These are phyloP conservation scores for Lactarius tabidus DNA, from an alignment of 768 basidiomycete genomes.

Conservation along the genomic window DNA sequence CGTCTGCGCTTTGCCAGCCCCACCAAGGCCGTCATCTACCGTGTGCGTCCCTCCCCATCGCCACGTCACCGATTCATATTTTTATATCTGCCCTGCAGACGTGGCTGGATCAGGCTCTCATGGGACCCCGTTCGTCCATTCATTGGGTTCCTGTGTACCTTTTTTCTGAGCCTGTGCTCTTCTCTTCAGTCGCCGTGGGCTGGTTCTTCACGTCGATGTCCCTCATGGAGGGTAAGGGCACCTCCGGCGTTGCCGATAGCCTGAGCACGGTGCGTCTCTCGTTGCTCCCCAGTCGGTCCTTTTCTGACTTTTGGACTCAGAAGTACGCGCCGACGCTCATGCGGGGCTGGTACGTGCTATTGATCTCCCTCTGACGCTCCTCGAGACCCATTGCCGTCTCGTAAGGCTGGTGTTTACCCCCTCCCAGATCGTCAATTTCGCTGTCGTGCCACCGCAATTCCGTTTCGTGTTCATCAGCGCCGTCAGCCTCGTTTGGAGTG, in stretches of 20 bases:
- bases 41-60: slow-evolving; percentile 40
- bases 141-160: too few relatives aligned
- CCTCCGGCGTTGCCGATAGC: slow-evolving; percentile 46
- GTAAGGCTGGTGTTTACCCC: slow-evolving; percentile 70
- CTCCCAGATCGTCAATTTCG: slow-evolving; percentile 75
- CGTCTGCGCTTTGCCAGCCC: slow-evolving; percentile 63
- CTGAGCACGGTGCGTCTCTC: slow-evolving; percentile 36
- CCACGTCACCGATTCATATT: not conserved
- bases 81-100: slow-evolving; percentile 44
- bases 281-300: not conserved
- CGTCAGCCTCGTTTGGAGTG: slow-evolving; percentile 82
- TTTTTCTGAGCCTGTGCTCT: too few relatives aligned
- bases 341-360: slow-evolving; percentile 59
- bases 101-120: slow-evolving; percentile 73
- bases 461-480: slow-evolving; percentile 71
- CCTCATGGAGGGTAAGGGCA: slow-evolving; percentile 69
- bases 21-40: slow-evolving; percentile 53
- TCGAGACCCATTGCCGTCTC: slow-evolving; percentile 4
- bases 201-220: slow-evolving; percentile 76
- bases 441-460: slow-evolving; percentile 69
- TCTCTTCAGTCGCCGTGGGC: slow-evolving; percentile 39
- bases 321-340: slow-evolving; percentile 70
- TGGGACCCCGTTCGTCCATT: slow-evolving; percentile 61
- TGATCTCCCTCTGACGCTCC: too few relatives aligned
- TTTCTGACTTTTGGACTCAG: slow-evolving; percentile 33